Base-by-base conservation (phyloP, 1,139 yeast genomes). In the Nakaseomyces sp. region DNA sequence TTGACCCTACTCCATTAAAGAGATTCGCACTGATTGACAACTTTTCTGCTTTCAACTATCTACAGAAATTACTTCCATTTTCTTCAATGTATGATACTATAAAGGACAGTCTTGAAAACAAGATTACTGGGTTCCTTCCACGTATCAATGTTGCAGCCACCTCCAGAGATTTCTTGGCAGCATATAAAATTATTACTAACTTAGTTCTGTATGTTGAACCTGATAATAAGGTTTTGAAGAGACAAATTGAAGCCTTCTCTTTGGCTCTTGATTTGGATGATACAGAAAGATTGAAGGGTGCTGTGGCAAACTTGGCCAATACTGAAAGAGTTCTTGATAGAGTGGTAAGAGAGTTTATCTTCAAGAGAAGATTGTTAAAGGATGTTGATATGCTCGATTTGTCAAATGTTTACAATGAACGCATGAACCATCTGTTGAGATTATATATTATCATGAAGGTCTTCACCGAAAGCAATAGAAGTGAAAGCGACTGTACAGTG, bases 221-320 rank as follows among this genome's bases (percentile, higher is more conserved):
- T 3, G 70, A 72, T 36, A 71, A 73, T 45, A 78, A 77, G 54
- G 70, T 72, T 39, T 60, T 79, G 37, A 72, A 76, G 44, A 79
- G 80, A 47, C 71, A 77, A 31, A 69, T 87, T 42, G 82, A 82
- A 49, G 81, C 81, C 52, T 68, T 87, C 41, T 68, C 82, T 35
- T 67, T 88, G 24, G 74, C 88, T 6, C 72, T 88, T 2, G 95
- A 86, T 57, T 70, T 76, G 41, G 72, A 77, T 12, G 84, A 86
- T 51, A 67, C 82, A 46, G 61, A 69, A 2, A 75, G 76, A 1
- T 69, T 86, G 24, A 75, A 78, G 43, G 61, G 61, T 2, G 67
- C 77, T 38, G 74, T 88, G 3, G 60, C 64, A 29, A 63, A 66
- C 7, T 66, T 86, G 30, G 96, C 87, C 58, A 58, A 63, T 2